phyloP scores from a whole-genome alignment of 1,139 yeast genomes.

The Scheffersomyces cryptocercus region DNA sequence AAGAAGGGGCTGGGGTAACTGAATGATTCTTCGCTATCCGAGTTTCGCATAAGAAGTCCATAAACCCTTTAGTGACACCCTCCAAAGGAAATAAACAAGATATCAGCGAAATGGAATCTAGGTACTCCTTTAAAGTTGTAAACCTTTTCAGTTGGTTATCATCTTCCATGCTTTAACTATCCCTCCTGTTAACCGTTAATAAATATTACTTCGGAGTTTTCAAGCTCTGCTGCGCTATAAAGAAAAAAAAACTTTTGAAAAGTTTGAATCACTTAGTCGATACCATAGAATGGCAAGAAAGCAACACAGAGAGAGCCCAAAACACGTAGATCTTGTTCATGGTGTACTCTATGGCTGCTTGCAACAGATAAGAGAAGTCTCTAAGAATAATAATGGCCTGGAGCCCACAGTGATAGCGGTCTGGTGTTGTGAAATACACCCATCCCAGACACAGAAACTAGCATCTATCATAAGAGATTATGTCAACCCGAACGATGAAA shows the following conservation, averaged over 20 bases:
- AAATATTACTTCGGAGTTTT: too few relatives aligned
- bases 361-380: slow-evolving; percentile 42
- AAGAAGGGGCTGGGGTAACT: slow-evolving; percentile 1
- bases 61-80: not conserved
- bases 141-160: not conserved
- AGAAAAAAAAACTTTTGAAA: too few relatives aligned
- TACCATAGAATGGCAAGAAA: slow-evolving; percentile 2
- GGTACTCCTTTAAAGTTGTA: not conserved
- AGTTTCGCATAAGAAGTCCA: not conserved
- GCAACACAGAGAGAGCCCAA: slow-evolving; percentile 5
- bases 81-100: not conserved
- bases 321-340: slow-evolving; percentile 44
- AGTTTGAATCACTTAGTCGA: too few relatives aligned
- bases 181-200: too few relatives aligned
- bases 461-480: slow-evolving; percentile 26
- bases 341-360: slow-evolving; percentile 50
- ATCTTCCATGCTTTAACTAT: not conserved
- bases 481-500: slow-evolving; percentile 27
- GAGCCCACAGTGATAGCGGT: slow-evolving; percentile 42
- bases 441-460: slow-evolving; percentile 30
- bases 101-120: not conserved
- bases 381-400: slow-evolving; percentile 24
- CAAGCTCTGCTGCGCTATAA: too few relatives aligned
- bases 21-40: slow-evolving; percentile 3
- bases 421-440: slow-evolving; percentile 54